Percentiles rank a stretch among this genome's conserved stretches.
These are phyloP conservation scores for Cenchrus fungigraminus DNA, from an alignment of 176 grass and related monocot species.

Conservation along the genomic window DNA sequence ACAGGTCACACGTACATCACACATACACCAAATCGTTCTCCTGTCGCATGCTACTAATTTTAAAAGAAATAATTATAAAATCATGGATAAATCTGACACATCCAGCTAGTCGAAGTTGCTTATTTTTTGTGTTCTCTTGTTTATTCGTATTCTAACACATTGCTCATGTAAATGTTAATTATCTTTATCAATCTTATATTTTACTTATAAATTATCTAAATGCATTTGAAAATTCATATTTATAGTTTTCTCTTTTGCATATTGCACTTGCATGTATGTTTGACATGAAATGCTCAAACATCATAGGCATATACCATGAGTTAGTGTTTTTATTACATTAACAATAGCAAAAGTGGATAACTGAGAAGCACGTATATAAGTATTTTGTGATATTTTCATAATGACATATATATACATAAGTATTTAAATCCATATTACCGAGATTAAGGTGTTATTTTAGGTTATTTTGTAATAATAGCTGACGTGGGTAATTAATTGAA, in stretches of 20 bases:
- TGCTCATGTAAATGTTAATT: background rate
- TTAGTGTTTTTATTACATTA: no score
- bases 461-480: no score
- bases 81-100: background rate
- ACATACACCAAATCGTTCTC: background rate
- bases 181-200: background rate
- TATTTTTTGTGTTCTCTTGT: background rate
- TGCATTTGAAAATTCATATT: background rate
- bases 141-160: background rate
- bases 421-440: no score
- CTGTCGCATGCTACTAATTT: background rate
- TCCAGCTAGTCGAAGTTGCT: background rate
- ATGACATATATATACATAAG: no score
- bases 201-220: background rate
- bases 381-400: no score
- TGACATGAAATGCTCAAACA: background rate
- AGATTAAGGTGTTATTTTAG: no score
- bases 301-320: no score
- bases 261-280: background rate
- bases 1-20: slow-evolving; percentile 2
- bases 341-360: no score
- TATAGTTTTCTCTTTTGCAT: no score
- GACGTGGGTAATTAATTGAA: no score
- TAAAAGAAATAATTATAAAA: background rate
- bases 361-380: no score